Conservation (phyloP, 495 filamentous ascomycete genomes). For the Hypoxylon subgilvum region DNA sequence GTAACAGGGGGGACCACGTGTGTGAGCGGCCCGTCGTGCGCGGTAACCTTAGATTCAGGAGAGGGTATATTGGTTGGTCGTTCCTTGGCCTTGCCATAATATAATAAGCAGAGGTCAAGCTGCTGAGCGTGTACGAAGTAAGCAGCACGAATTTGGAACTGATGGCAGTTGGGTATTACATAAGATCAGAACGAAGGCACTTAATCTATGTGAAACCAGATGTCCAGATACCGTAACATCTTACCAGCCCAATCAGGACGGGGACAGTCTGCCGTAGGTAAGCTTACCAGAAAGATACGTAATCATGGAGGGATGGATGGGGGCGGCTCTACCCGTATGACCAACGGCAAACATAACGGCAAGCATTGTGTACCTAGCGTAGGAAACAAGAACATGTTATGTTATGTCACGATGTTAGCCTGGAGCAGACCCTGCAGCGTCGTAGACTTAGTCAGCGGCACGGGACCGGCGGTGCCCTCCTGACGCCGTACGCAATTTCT, state of each 20-base stretch:
- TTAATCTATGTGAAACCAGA: constrained; percentile 22
- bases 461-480: constrained; percentile 7
- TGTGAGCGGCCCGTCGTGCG: no score
- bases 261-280: neutral
- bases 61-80: no score
- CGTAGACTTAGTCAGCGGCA: constrained; percentile 19
- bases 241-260: constrained; percentile 4
- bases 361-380: neutral
- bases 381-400: neutral
- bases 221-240: constrained; percentile 16
- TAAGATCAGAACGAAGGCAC: constrained; percentile 19
- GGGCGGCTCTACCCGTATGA: constrained; percentile 26
- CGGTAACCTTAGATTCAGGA: no score
- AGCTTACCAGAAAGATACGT: constrained; percentile 9
- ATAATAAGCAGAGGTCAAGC: no score
- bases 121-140: no score
- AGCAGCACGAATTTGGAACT: no score
- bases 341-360: constrained; percentile 15
- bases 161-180: constrained; percentile 16
- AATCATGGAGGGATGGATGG: constrained; percentile 12
- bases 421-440: neutral
- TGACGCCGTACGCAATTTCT: neutral
- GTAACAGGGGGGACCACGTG: no score
- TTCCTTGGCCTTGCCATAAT: no score
- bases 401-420: neutral